phyloP scores from a whole-genome alignment of 495 filamentous ascomycete species.

The Aspergillus olivimuriae region DNA sequence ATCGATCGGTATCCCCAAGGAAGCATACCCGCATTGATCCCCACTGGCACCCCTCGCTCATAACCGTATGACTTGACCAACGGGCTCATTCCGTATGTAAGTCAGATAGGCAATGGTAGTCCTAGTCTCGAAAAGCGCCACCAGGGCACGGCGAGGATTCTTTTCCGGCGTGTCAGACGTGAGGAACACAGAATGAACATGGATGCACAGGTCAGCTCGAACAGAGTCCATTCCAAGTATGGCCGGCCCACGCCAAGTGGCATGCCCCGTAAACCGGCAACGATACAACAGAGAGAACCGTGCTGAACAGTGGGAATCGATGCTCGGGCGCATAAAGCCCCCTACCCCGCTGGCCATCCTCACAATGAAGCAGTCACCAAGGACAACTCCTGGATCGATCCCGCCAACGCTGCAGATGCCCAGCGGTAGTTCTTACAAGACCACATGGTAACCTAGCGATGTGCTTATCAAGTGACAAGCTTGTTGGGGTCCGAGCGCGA shows the following conservation, averaged over 20 bases:
- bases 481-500: constrained; percentile 27
- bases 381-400: constrained; percentile 30
- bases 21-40: constrained; percentile 21
- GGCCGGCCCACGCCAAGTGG: constrained; percentile 31
- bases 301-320: constrained; percentile 26
- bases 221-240: constrained; percentile 35
- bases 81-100: constrained; percentile 28
- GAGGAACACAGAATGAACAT: constrained; percentile 29
- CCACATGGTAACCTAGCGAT: constrained; percentile 30
- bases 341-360: constrained; percentile 23
- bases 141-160: constrained; percentile 34
- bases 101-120: constrained; percentile 32
- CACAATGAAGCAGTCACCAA: constrained; percentile 30
- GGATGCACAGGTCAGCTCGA: constrained; percentile 29
- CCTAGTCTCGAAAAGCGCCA: constrained; percentile 33
- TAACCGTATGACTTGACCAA: constrained; percentile 27
- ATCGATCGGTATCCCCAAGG: constrained; percentile 29
- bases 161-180: constrained; percentile 33
- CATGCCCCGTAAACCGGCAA: constrained; percentile 27
- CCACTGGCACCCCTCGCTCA: constrained; percentile 27
- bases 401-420: constrained; percentile 25
- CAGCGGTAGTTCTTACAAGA: constrained; percentile 28
- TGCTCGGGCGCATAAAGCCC: constrained; percentile 32
- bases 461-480: constrained; percentile 30
- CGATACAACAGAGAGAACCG: constrained; percentile 21